Evolutionary conservation across 306 rosid genomes (phyloP).

Genomic region (Benincasa hispida): DNA sequence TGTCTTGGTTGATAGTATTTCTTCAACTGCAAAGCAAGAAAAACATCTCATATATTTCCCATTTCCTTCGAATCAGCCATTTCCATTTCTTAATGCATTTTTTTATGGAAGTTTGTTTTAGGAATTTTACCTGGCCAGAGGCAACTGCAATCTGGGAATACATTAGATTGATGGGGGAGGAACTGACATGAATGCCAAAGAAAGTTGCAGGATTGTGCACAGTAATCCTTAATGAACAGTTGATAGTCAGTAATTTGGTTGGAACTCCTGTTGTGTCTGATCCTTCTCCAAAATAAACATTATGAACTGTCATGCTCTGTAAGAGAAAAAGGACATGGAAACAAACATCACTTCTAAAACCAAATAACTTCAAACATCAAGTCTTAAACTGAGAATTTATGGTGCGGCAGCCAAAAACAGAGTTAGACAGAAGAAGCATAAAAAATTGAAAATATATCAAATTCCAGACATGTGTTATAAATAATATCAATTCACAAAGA

Average conservation of each 20-base stretch:
- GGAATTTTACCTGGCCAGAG: conserved; percentile 55
- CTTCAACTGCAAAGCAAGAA: conserved; percentile 32
- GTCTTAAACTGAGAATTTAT: neutral
- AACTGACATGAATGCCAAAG: conserved; percentile 64
- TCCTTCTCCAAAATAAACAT: conserved; percentile 69
- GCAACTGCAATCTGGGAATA: conserved; percentile 63
- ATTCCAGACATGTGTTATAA: neutral
- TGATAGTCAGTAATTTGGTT: conserved; percentile 64
- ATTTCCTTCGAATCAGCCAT: neutral
- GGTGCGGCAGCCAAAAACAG: neutral
- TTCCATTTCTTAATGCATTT: neutral
- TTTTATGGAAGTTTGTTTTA: neutral
- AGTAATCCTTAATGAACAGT: conserved; percentile 55
- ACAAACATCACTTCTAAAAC: neutral
- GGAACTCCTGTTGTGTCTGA: conserved; percentile 79
- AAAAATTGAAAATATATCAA: neutral
- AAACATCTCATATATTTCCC: neutral
- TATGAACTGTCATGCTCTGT: conserved; percentile 64
- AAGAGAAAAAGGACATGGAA: conserved; percentile 4
- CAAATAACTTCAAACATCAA: neutral
- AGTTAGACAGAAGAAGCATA: neutral
- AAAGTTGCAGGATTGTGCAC: conserved; percentile 74
- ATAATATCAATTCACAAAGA: neutral
- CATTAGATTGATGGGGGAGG: conserved; percentile 53
- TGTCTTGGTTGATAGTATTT: conserved; percentile 66